Percentiles rank a stretch among this genome's conserved stretches.
These are phyloP conservation scores for Flaveria robusta DNA, from an alignment of 129 eudicot species.

Conservation along the genomic window DNA sequence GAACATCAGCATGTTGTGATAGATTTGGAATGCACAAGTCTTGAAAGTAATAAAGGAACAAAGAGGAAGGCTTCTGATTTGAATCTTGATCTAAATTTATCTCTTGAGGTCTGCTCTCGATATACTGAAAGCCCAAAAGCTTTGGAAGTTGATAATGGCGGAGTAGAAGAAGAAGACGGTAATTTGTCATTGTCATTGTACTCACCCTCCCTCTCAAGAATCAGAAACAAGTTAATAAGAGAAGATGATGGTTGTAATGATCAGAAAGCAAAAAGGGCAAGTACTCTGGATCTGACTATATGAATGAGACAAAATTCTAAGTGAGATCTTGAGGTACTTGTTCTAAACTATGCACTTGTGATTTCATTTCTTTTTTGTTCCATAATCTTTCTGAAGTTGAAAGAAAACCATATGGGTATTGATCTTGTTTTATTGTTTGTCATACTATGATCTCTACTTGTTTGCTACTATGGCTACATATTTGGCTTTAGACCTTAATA, in stretches of 20 bases:
- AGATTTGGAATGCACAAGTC: constrained; percentile 37
- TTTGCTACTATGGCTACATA: constrained; percentile 29
- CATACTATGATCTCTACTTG: constrained; percentile 29
- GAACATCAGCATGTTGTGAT: constrained; percentile 30
- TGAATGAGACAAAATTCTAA: constrained; percentile 86
- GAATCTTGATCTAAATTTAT: constrained; percentile 54
- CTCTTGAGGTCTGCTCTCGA: constrained; percentile 50
- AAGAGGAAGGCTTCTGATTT: constrained; percentile 50
- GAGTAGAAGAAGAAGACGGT: constrained; percentile 30
- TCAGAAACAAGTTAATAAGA: constrained; percentile 38
- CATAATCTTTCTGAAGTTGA: constrained; percentile 35
- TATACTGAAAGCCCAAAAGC: constrained; percentile 15
- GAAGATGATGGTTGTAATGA: constrained; percentile 36
- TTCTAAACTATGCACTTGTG: constrained; percentile 44
- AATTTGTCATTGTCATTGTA: constrained; percentile 55
- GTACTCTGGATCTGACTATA: constrained; percentile 99
- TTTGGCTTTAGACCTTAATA: constrained; percentile 6
- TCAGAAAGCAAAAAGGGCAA: constrained; percentile 51
- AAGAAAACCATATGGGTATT: constrained; percentile 28
- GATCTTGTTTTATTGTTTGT: constrained; percentile 46
- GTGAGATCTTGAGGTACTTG: constrained; percentile 99
- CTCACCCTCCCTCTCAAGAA: constrained; percentile 40
- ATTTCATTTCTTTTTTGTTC: constrained; percentile 36
- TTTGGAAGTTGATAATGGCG: constrained; percentile 28
- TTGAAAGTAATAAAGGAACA: constrained; percentile 31